These are phyloP conservation scores for Rosellinia necatrix DNA, from an alignment of 2,329 filamentous ascomycete species.

Conservation along the genomic window DNA sequence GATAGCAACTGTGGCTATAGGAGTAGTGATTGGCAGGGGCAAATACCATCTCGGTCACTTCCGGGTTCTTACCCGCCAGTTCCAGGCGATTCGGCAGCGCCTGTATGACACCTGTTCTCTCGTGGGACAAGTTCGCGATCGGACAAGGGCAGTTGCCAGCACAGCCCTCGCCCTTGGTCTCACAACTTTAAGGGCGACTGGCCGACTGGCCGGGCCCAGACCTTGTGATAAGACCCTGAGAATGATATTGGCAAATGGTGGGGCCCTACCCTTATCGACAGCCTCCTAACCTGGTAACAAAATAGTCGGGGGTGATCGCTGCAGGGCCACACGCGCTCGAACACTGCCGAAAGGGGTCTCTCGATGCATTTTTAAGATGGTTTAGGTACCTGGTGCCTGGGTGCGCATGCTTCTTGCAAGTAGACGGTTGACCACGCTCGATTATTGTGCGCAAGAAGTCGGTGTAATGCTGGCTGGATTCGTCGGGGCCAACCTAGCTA, in stretches of 20 bases:
- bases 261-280: constrained; percentile 5
- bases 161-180: constrained; percentile 17
- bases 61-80: not conserved
- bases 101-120: constrained; percentile 8
- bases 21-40: not conserved
- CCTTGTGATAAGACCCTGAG: constrained; percentile 22
- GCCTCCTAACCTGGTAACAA: not conserved
- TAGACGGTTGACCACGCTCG: not conserved
- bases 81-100: not conserved
- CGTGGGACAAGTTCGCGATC: constrained; percentile 13
- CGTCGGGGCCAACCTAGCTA: no score
- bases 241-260: constrained; percentile 11
- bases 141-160: constrained; percentile 23
- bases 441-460: constrained; percentile 13
- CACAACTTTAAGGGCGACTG: not conserved
- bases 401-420: not conserved
- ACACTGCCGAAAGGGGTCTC: not conserved
- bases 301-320: not conserved
- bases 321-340: not conserved
- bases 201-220: constrained; percentile 14
- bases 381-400: not conserved
- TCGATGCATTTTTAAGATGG: not conserved
- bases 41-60: not conserved
- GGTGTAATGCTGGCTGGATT: constrained; percentile 17
- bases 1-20: not conserved